Evolutionary conservation across 2,329 filamentous ascomycete species (phyloP), one percentile per base, ranked within the genome.

Genomic region (Magnaporthiopsis incrustans): DNA sequence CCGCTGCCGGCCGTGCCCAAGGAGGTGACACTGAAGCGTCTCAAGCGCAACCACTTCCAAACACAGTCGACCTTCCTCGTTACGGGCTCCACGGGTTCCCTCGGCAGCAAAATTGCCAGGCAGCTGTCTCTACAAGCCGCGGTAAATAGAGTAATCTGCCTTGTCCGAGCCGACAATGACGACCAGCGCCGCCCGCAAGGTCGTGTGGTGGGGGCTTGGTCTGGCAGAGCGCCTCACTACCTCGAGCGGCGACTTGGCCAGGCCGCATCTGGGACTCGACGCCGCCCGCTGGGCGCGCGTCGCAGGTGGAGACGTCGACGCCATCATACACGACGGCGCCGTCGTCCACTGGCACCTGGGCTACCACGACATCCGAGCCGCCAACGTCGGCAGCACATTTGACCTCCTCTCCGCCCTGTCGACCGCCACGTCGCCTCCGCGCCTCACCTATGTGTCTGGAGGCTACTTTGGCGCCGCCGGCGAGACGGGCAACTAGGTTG

Each of bases 1-100:
- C 58, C 11, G 30, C 25, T 59, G 58, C 44, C 22, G 44, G 15
- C 7, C 44, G 33, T 10, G 33, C 33, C 33, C 33, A 35, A 35
- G 11, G 11, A 35, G 33, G 44, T 14, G 22, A 7, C 44, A n/a
- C 44, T 18, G 3, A 33, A 33, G 44, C 44, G 22, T 2, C 44
- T 7, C 22, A 53, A 2, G 22, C 58, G 33, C 10, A 35, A 59
- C 58, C 68, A 73, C 12, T 63, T 70, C 7, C 67, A 69, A 63
- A 50, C 32, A 5, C 60, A 59, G 11, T 50, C 25, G 25, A 70
- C 59, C 18, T 60, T 80, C 25, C 72, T 81, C 0, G 71, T 81
- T 1, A 81, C 77, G 0, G 79, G 77, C 3, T 71, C 67, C 35
- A 80, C 77, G 53, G 78, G 79, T 2, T 73, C 74, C 61, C 70